Conservation (phyloP, 1,139 yeast genomes). For the Pichia sp. region DNA sequence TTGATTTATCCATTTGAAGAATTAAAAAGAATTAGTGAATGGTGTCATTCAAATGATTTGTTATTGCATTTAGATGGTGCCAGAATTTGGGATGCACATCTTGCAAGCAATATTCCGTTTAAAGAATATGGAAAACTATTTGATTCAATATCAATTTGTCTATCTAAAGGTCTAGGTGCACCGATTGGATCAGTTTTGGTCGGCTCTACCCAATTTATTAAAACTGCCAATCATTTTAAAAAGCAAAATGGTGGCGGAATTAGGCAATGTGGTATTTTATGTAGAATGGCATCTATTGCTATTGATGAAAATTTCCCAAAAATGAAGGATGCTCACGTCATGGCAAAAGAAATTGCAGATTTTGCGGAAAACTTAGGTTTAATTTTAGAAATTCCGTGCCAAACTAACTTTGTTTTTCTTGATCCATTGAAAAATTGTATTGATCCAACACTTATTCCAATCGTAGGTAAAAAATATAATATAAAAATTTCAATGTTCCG, state of each 20-base stretch:
- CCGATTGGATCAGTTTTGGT: slow-evolving; percentile 91
- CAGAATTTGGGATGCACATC: slow-evolving; percentile 87
- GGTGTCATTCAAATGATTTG: slow-evolving; percentile 60
- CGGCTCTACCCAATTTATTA: slow-evolving; percentile 54
- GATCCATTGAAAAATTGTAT: too few species aligned
- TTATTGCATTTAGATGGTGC: slow-evolving; percentile 90
- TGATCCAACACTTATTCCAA: too few species aligned
- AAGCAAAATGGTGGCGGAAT: slow-evolving; percentile 96
- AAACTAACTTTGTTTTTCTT: too few species aligned
- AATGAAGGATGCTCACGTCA: slow-evolving; percentile 50
- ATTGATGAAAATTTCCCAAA: slow-evolving; percentile 68
- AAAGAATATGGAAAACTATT: slow-evolving; percentile 70
- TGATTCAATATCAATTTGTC: slow-evolving; percentile 84
- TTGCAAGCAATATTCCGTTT: slow-evolving; percentile 63
- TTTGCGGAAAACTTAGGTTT: too few species aligned
- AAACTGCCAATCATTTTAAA: slow-evolving; percentile 77
- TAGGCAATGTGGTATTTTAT: slow-evolving; percentile 80
- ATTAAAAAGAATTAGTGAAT: slow-evolving; percentile 61
- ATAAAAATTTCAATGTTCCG: too few species aligned
- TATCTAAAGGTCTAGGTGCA: slow-evolving; percentile 89
- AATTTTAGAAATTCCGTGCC: too few species aligned
- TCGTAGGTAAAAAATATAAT: too few species aligned
- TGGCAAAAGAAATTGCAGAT: slow-evolving; percentile 60
- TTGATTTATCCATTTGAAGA: slow-evolving; percentile 77
- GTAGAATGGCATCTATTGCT: slow-evolving; percentile 77